Evolutionary conservation across 1,139 yeast species (phyloP).

Genomic region (Hemisphaericaspora lyxosophila): DNA sequence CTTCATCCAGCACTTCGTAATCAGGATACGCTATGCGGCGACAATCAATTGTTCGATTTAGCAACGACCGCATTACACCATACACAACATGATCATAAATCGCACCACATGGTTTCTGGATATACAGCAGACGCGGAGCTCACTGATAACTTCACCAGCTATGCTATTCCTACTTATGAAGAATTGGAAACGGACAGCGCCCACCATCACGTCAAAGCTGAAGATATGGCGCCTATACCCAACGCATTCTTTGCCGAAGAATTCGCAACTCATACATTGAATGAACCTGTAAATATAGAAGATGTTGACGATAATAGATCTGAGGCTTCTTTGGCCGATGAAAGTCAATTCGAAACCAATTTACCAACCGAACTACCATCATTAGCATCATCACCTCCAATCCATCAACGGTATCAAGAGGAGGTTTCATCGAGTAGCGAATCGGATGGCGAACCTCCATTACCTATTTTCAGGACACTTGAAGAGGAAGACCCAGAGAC

Average conservation of each 20-base stretch:
- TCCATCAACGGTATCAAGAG: constrained; percentile 5
- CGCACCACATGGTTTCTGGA: constrained; percentile 13
- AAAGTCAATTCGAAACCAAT: constrained; percentile 15
- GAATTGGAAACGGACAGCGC: constrained; percentile 5
- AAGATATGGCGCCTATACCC: constrained; percentile 20
- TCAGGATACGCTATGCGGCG: neutral
- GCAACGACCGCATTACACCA: constrained; percentile 16
- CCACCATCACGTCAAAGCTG: constrained; percentile 3
- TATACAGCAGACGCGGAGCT: constrained; percentile 24
- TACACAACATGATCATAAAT: constrained; percentile 8
- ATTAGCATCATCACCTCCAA: neutral
- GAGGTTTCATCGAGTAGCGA: constrained; percentile 4
- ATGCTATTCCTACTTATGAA: constrained; percentile 1
- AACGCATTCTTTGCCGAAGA: constrained; percentile 18
- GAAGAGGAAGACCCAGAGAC: constrained; percentile 32
- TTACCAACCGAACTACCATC: neutral
- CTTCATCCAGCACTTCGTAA: constrained; percentile 2
- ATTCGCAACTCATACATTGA: constrained; percentile 8
- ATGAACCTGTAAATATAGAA: constrained; percentile 11
- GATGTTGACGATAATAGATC: constrained; percentile 23
- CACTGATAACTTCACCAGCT: constrained; percentile 14
- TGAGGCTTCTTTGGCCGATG: constrained; percentile 32
- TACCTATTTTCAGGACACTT: constrained; percentile 34
- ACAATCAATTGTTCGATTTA: constrained; percentile 12
- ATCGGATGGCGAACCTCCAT: constrained; percentile 14